Conservation (phyloP, 495 filamentous ascomycete species). For the Glutinoglossum americanum region DNA sequence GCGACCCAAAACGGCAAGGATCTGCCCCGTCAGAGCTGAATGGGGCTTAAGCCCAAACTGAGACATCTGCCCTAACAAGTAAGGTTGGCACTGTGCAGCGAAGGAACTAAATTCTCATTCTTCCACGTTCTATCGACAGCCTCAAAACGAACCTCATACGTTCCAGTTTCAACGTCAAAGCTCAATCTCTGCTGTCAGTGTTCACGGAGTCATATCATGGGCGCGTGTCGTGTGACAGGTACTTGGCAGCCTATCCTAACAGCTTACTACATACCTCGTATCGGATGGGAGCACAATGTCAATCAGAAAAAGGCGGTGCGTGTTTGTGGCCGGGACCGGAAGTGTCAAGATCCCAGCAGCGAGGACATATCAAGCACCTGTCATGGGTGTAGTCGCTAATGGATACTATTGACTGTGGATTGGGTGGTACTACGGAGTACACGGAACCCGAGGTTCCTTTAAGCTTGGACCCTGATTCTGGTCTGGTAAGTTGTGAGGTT, state of each 20-base stretch:
- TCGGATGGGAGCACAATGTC: neutral
- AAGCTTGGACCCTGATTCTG: neutral
- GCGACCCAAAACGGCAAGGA: neutral
- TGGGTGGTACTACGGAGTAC: neutral
- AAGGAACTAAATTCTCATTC: neutral
- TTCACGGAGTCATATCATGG: neutral
- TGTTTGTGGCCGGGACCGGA: neutral
- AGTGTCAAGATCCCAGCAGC: neutral
- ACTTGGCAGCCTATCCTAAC: neutral
- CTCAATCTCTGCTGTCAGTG: neutral
- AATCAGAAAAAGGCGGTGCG: neutral
- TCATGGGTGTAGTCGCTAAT: neutral
- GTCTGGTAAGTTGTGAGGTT: neutral
- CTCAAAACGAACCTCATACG: neutral
- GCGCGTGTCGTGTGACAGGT: neutral
- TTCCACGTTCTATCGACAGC: neutral
- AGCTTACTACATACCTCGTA: neutral
- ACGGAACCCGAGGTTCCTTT: neutral
- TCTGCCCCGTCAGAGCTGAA: neutral
- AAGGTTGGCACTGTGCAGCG: neutral
- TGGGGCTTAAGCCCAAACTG: neutral
- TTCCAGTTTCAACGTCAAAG: neutral
- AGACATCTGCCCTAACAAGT: neutral
- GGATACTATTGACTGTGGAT: neutral
- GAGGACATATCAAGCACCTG: neutral